Evolutionary conservation across 179 eudicot species (phyloP), one percentile per base, ranked within the genome.

Genomic region (Spinacia oleracea): DNA sequence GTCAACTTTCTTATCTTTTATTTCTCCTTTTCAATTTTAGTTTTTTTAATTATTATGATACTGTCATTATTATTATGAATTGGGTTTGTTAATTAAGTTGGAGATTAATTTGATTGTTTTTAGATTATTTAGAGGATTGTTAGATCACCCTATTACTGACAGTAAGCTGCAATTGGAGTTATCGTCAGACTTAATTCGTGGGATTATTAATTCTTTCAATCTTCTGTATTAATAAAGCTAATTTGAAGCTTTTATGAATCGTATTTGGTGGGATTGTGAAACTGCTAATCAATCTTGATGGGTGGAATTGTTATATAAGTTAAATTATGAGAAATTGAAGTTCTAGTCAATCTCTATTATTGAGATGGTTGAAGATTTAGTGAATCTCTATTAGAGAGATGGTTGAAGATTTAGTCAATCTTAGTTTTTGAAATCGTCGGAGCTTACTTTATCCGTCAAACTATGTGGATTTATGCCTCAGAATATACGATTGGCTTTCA

Each of bases 1-100:
- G 97, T 95, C 3, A 53, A 48, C 35, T 48, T 21, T 40, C 62
- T 46, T 75, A 18, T 69, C 15, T 55, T 73, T 70, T 5, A 14
- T 4, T 63, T 15, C 4, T 7, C 21, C 23, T 42, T 14, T 62
- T 38, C 40, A 38, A 38, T 38, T 66, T 34, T 9, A 9, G 42
- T 20, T 59, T 20, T 46, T 77, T 32, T 77, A 7, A 15, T 29
- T 56, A 38, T 25, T 1, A 11, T n/a, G 8, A 9, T 10, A 12
- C 67, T 11, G 45, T 59, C 32, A 25, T 63, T 15, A 0, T 53
- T 43, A 64, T 72, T 23, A 64, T 32, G 76, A 59, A 48, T n/a
- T 74, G 71, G 27, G 71, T 56, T 50, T 45, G 71, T 67, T 67
- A 14, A 16, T 80, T 76, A 63, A 27, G 29, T 75, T 67, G 29